Evolutionary conservation across 441 rosid species (phyloP), one percentile per base, ranked within the genome.

Genomic region (Populus trichocarpa): DNA sequence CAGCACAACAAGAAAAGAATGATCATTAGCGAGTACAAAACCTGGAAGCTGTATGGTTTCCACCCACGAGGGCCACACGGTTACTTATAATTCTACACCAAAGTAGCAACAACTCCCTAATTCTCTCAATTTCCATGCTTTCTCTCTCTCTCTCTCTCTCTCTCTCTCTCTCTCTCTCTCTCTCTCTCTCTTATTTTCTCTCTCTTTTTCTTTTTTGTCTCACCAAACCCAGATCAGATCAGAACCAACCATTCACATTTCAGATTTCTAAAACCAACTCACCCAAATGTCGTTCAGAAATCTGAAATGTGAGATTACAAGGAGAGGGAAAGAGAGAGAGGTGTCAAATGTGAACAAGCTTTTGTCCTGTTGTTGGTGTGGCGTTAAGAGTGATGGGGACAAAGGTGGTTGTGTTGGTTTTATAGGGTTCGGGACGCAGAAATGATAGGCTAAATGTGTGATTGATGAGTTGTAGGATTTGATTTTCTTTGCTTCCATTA

Each of bases 31-130:
- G 93, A 82, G 92, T 90, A 79, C 96, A 91, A 81, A 91, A 92
- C 82, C 97, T 89, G 46, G 98, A 90, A 42, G 94, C 91, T 8
- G 95, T 92, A 80, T 90, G 97, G 70, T 93, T 93, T 75, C 95
- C 98, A 86, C 95, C 97, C 84, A 89, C 93, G 13, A 90, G 93
- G 82, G 88, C 87, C 16, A 89, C 87, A 35, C 88, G 90, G 64
- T 40, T 81, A 74, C 77, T 86, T 85, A 83, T 87, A 32, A 73
- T 70, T 70, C 83, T 87, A 26, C 85, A 90, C 79, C 91, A 85
- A 16, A 89, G 86, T 25, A 83, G 79, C 83, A 90, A 73, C 81
- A 90, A 80, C 82, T 89, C 88, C 77, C 78, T 88, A 67, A 81
- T 74, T 75, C 95, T 82, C 79, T 89, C 84, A 79, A 85, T 83